phyloP scores from a whole-genome alignment of 1,284 basidiomycete genomes.

The Sanghuangporus weigelae region DNA sequence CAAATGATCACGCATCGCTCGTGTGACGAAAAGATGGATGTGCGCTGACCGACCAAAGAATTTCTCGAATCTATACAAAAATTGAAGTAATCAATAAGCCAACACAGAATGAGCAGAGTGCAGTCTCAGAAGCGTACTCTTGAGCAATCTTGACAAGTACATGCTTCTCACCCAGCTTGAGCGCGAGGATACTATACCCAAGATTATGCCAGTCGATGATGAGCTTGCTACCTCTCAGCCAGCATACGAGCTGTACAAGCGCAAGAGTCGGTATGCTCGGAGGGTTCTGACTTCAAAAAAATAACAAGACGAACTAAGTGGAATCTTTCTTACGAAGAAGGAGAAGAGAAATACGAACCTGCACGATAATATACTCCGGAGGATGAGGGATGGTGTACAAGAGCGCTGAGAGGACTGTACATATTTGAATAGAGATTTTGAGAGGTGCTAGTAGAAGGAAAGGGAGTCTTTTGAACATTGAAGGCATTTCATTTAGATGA shows the following conservation, averaged over 20 bases:
- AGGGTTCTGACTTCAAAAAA: conserved; percentile 67
- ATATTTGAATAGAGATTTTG: conserved; percentile 72
- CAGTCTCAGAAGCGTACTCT: conserved; percentile 41
- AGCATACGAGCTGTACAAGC: conserved; percentile 73
- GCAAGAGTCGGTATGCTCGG: conserved; percentile 93
- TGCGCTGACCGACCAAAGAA: conserved; percentile 77
- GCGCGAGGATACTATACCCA: conserved; percentile 88
- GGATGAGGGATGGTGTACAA: conserved; percentile 57
- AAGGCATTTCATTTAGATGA: conserved; percentile 65
- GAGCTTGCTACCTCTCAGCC: conserved; percentile 70
- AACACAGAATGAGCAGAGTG: neutral
- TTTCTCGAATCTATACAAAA: conserved; percentile 64
- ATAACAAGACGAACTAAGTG: neutral
- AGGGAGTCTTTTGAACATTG: conserved; percentile 48
- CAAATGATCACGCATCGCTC: conserved; percentile 77
- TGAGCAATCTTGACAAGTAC: conserved; percentile 70
- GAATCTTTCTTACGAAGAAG: conserved; percentile 9
- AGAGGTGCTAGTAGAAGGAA: conserved; percentile 79
- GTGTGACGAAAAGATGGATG: conserved; percentile 92
- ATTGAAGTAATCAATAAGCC: neutral
- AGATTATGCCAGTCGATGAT: conserved; percentile 99
- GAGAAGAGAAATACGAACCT: conserved; percentile 47
- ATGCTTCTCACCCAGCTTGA: conserved; percentile 69
- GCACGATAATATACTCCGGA: conserved; percentile 86
- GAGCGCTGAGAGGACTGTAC: conserved; percentile 58